Evolutionary conservation across 441 rosid species (phyloP).

Genomic region (Euphorbia schlechtendalii): DNA sequence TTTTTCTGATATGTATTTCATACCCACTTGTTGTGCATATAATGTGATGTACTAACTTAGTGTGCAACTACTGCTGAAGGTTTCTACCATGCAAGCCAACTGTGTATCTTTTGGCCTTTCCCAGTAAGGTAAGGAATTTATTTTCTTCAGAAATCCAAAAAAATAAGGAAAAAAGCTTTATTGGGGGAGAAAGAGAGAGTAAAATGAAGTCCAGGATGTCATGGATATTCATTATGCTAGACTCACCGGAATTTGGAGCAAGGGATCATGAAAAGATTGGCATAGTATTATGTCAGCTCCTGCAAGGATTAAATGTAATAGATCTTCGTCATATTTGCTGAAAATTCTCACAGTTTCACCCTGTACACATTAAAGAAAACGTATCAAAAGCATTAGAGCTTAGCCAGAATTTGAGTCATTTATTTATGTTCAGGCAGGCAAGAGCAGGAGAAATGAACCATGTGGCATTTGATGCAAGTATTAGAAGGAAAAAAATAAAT

Average conservation of each 20-base stretch:
- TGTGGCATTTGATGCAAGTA: background rate
- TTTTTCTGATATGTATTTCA: background rate
- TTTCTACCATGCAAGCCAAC: background rate
- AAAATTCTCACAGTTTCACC: constrained; percentile 40
- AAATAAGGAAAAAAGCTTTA: background rate
- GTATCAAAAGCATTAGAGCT: constrained; percentile 10
- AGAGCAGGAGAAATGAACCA: too few relatives aligned
- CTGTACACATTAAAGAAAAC: constrained; percentile 27
- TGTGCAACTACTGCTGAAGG: background rate
- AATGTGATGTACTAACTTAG: background rate
- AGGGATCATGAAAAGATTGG: constrained; percentile 45
- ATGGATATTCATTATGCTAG: constrained; percentile 11
- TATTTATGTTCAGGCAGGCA: background rate
- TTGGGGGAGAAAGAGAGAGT: background rate
- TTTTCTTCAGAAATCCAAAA: background rate
- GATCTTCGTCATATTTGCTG: constrained; percentile 33
- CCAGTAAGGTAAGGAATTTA: background rate
- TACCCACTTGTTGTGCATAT: background rate
- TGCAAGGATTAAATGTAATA: constrained; percentile 48
- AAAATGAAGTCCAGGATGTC: background rate
- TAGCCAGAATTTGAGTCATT: background rate
- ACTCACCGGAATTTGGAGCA: constrained; percentile 58
- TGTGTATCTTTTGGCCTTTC: background rate
- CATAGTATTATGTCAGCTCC: constrained; percentile 68
- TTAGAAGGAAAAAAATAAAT: background rate